Evolutionary conservation across 345 rosid genomes (phyloP).

Genomic region (Excoecaria agallocha): DNA sequence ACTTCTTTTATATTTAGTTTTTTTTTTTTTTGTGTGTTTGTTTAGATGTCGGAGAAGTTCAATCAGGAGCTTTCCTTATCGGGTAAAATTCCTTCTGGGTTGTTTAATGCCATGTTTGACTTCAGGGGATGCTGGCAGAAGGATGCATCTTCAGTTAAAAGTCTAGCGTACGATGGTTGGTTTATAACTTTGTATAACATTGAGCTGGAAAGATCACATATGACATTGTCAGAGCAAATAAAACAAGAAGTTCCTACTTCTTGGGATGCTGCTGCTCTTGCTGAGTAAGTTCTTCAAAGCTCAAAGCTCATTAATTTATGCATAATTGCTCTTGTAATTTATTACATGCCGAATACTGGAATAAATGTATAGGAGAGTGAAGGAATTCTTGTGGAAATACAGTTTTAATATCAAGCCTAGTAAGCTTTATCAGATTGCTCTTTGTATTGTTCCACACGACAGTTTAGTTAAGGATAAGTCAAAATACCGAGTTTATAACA

Average conservation of each 20-base stretch:
- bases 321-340: conserved; percentile 1
- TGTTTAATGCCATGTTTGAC: conserved; percentile 70
- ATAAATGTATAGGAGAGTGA: neutral
- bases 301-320: neutral
- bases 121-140: conserved; percentile 73
- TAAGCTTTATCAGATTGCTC: neutral
- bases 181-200: conserved; percentile 78
- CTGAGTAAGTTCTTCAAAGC: conserved; percentile 63
- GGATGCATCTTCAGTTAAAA: conserved; percentile 63
- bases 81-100: conserved; percentile 87
- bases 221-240: conserved; percentile 60
- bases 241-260: conserved; percentile 75
- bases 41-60: conserved; percentile 91
- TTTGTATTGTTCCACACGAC: neutral
- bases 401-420: neutral
- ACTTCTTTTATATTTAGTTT: too few relatives aligned
- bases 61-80: conserved; percentile 69
- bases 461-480: neutral
- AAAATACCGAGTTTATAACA: neutral
- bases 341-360: neutral
- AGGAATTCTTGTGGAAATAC: neutral
- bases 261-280: conserved; percentile 88
- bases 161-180: conserved; percentile 89
- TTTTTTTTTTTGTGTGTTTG: neutral
- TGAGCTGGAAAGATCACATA: conserved; percentile 65